A percentile compares a stretch with the other conserved stretches of the same genome.
Evolutionary conservation across 176 grass and related monocot genomes (phyloP).

Genomic region (Triticum urartu): DNA sequence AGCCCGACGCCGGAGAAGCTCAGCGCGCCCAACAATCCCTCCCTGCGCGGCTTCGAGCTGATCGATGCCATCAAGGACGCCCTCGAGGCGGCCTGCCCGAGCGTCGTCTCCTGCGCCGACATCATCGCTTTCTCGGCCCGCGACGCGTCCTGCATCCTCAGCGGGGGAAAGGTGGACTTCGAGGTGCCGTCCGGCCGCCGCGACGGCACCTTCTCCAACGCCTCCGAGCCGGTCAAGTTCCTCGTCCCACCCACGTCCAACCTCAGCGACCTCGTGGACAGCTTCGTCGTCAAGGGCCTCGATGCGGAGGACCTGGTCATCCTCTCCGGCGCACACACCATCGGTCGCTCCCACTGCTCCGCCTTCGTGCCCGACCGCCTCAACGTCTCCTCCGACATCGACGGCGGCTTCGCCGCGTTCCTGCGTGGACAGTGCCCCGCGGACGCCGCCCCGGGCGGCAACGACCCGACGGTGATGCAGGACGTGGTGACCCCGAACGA

Average conservation of each 20-base stretch:
- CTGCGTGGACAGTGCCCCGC: background rate
- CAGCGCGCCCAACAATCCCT: no score
- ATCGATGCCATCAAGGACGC: conserved; percentile 32
- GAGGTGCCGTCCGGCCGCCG: background rate
- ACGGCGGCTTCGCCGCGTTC: background rate
- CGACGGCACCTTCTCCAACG: conserved; percentile 26
- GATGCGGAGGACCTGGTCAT: conserved; percentile 32
- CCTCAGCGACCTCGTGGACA: background rate
- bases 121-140: conserved; percentile 42
- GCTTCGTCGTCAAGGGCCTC: background rate
- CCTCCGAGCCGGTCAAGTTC: conserved; percentile 5
- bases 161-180: no score
- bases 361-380: conserved; percentile 22
- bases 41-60: no score
- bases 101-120: conserved; percentile 70
- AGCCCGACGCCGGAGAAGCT: no score
- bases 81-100: conserved; percentile 53
- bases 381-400: background rate
- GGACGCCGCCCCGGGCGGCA: background rate
- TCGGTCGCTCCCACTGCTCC: conserved; percentile 40
- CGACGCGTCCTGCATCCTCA: no score
- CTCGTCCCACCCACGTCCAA: background rate
- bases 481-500: conserved; percentile 28
- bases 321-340: conserved; percentile 44
- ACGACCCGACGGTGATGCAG: conserved; percentile 22